A percentile compares a stretch with the other conserved stretches of the same genome.
Evolutionary conservation across 2,329 filamentous ascomycete species (phyloP).

Genomic region (Fonsecaea multimorphosa): DNA sequence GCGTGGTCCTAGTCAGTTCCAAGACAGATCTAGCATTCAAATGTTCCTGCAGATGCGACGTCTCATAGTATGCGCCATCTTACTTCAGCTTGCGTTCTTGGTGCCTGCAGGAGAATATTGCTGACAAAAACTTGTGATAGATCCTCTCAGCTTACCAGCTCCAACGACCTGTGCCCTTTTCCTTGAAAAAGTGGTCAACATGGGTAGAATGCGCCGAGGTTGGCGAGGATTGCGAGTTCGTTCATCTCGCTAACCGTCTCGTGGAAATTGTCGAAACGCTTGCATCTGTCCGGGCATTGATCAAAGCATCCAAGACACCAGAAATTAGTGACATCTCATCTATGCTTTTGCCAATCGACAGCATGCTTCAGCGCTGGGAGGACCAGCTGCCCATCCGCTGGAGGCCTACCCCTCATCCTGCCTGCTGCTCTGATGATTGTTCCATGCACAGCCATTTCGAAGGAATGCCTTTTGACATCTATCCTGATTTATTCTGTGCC

Average conservation of each 20-base stretch:
- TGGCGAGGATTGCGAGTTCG: background rate
- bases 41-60: conserved; percentile 13
- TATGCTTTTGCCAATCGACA: background rate
- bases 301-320: background rate
- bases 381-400: background rate
- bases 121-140: background rate
- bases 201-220: background rate
- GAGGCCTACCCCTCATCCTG: background rate
- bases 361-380: background rate
- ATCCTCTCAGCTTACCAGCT: background rate
- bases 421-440: background rate
- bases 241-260: background rate
- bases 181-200: background rate
- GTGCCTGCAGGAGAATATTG: background rate
- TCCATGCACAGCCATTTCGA: background rate
- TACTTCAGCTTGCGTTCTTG: background rate
- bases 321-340: background rate
- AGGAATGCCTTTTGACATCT: background rate
- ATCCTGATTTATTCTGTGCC: background rate
- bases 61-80: background rate
- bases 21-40: conserved; percentile 11
- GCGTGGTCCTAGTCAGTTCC: conserved; percentile 4
- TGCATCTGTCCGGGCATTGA: background rate
- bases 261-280: background rate
- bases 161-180: background rate